Evolutionary conservation across 306 rosid genomes (phyloP).

Genomic region (Sindora glabra): DNA sequence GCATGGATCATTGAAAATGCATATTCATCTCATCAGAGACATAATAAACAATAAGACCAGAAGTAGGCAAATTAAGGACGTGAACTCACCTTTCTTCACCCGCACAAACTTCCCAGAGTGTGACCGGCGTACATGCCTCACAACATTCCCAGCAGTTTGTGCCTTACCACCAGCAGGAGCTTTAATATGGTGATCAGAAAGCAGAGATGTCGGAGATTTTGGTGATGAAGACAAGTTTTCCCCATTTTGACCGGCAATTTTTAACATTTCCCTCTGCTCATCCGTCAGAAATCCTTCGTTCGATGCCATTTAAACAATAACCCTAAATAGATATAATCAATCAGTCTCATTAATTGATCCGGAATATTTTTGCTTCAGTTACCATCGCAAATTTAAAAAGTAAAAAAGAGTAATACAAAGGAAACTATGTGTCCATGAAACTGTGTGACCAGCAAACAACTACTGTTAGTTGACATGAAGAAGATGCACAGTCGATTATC

Average conservation of each 20-base stretch:
- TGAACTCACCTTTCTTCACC: conserved; percentile 75
- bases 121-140: conserved; percentile 74
- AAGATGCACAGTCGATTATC: too few species aligned
- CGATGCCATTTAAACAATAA: conserved; percentile 60
- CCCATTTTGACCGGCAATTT: conserved; percentile 65
- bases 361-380: too few species aligned
- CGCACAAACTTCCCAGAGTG: conserved; percentile 81
- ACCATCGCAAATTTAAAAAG: too few species aligned
- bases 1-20: neutral
- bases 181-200: conserved; percentile 68
- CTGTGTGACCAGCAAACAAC: neutral
- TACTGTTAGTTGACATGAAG: too few species aligned
- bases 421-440: too few species aligned
- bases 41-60: neutral
- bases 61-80: neutral
- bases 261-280: conserved; percentile 75
- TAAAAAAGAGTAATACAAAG: too few species aligned
- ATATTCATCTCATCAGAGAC: neutral
- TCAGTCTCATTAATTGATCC: neutral
- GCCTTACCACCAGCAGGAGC: conserved; percentile 82
- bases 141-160: conserved; percentile 61
- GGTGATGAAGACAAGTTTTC: conserved; percentile 82
- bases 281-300: conserved; percentile 84
- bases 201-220: conserved; percentile 68
- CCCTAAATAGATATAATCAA: neutral